Conservation (phyloP, 495 filamentous ascomycete species). For the Aspergillus taichungensis region DNA sequence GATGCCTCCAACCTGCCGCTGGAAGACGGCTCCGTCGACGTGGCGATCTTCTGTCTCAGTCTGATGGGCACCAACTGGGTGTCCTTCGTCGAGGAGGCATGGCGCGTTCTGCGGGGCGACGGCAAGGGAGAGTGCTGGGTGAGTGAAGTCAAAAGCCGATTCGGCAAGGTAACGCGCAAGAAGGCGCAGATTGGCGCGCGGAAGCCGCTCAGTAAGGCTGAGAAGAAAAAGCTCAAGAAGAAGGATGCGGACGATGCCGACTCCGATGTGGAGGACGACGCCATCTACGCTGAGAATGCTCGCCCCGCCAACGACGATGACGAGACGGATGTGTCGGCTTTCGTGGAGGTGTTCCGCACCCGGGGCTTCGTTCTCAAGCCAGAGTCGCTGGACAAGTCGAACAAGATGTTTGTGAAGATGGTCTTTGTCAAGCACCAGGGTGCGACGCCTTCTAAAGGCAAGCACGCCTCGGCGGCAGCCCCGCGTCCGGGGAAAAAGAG, state of each 20-base stretch:
- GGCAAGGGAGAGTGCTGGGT: conserved; percentile 96
- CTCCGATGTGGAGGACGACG: conserved; percentile 36
- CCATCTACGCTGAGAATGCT: conserved; percentile 42
- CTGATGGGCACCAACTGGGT: conserved; percentile 99
- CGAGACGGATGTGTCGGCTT: conserved; percentile 81
- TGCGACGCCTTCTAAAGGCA: conserved; percentile 54
- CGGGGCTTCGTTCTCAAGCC: conserved; percentile 67
- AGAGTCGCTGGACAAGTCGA: conserved; percentile 64
- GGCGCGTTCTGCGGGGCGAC: conserved; percentile 61
- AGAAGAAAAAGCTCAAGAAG: conserved; percentile 40
- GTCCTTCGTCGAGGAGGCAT: conserved; percentile 91
- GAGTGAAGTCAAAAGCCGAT: conserved; percentile 89
- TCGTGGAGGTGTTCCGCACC: conserved; percentile 69
- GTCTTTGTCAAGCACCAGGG: conserved; percentile 71
- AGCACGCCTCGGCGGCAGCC: conserved; percentile 43
- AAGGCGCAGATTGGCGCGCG: conserved; percentile 51
- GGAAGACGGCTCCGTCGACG: conserved; percentile 60
- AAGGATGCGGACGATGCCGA: conserved; percentile 26
- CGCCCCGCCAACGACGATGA: conserved; percentile 28
- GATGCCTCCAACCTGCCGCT: conserved; percentile 81
- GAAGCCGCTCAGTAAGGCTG: conserved; percentile 52
- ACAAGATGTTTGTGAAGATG: conserved; percentile 99
- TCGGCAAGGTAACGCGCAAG: conserved; percentile 54
- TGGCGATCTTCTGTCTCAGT: conserved; percentile 88
- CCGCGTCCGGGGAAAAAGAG: conserved; percentile 44